Conservation (phyloP, 495 filamentous ascomycete genomes). For the Glutinoglossum americanum region DNA sequence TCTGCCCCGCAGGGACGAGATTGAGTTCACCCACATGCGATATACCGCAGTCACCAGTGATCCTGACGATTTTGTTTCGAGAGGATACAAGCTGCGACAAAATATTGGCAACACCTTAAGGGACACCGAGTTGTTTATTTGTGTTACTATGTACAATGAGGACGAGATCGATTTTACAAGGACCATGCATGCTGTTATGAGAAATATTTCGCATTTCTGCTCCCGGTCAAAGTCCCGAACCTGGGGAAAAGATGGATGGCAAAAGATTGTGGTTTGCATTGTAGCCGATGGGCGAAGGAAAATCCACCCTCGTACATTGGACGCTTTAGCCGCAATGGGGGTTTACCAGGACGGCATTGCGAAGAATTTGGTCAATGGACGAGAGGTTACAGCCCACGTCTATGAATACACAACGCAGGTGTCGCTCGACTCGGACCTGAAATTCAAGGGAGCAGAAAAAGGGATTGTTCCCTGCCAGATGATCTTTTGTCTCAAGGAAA, state of each 20-base stretch:
- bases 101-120: constrained; percentile 67
- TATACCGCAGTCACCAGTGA: constrained; percentile 99
- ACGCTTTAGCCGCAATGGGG: constrained; percentile 91
- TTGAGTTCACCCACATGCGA: constrained; percentile 99
- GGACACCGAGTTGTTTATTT: constrained; percentile 97
- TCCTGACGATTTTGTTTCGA: constrained; percentile 74
- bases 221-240: constrained; percentile 77
- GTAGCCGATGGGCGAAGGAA: constrained; percentile 87
- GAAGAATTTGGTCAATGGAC: constrained; percentile 90
- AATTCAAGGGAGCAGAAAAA: constrained; percentile 98
- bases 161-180: constrained; percentile 88
- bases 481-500: constrained; percentile 96
- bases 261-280: constrained; percentile 97
- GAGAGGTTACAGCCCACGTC: constrained; percentile 68
- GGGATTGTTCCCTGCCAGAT: constrained; percentile 98
- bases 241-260: constrained; percentile 95
- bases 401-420: constrained; percentile 99
- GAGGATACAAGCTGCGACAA: constrained; percentile 89
- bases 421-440: constrained; percentile 78
- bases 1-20: constrained; percentile 71
- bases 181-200: constrained; percentile 98
- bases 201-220: constrained; percentile 92
- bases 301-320: constrained; percentile 80
- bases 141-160: constrained; percentile 99
- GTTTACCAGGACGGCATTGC: constrained; percentile 99